Conservation (phyloP, 2,329 filamentous ascomycete species). For the Sporothrix humicola region DNA sequence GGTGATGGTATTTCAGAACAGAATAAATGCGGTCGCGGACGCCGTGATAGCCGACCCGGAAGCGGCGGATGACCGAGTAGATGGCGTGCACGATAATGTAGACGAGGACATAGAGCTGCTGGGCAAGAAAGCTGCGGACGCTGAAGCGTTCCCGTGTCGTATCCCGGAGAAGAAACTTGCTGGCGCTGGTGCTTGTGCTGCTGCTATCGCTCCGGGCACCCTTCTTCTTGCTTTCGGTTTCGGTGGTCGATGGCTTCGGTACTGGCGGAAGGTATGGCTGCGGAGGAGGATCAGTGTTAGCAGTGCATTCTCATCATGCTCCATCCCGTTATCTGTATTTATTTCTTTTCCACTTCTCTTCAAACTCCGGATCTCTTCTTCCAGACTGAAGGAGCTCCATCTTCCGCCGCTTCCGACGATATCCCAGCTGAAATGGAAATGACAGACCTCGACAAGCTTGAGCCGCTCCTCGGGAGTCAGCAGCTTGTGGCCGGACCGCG, state of each 20-base stretch:
- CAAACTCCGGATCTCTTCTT: not conserved
- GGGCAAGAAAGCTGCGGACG: slow-evolving; percentile 65
- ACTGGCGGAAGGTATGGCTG: slow-evolving; percentile 48
- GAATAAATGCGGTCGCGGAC: slow-evolving; percentile 78
- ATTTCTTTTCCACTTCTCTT: not conserved
- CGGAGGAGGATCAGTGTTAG: not conserved
- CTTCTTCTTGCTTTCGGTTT: slow-evolving; percentile 38
- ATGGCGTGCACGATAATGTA: slow-evolving; percentile 76
- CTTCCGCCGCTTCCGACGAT: not conserved
- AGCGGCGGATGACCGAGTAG: slow-evolving; percentile 86
- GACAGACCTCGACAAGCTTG: slow-evolving; percentile 52
- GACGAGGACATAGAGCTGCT: slow-evolving; percentile 68
- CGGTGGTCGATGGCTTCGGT: slow-evolving; percentile 39
- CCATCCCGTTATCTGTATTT: too few relatives aligned
- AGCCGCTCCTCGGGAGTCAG: slow-evolving; percentile 53
- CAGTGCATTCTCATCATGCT: not conserved
- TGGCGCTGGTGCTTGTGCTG: not conserved
- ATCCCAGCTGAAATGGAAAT: not conserved
- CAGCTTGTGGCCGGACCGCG: slow-evolving; percentile 50
- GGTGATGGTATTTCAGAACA: slow-evolving; percentile 92
- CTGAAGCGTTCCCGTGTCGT: slow-evolving; percentile 55
- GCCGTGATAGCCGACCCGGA: slow-evolving; percentile 79
- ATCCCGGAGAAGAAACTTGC: slow-evolving; percentile 27
- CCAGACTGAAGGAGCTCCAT: too few relatives aligned
- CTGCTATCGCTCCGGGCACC: not conserved